Evolutionary conservation across 208 protist genomes (phyloP).

Genomic region (Borovskyia barvae): DNA sequence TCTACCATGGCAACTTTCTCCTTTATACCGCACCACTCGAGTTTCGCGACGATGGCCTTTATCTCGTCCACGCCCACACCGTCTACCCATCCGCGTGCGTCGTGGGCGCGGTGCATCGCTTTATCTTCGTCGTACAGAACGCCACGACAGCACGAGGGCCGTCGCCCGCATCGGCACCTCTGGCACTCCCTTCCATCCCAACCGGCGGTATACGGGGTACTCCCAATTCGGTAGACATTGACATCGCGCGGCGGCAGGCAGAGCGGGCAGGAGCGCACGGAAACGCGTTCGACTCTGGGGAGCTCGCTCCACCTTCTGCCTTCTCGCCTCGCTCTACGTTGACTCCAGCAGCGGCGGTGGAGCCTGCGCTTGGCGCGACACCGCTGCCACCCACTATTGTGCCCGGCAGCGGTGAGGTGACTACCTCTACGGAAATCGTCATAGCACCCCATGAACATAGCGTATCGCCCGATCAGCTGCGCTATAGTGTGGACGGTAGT

Average conservation of each 20-base stretch:
- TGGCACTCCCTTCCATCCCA: too few species aligned
- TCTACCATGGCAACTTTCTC: conserved; percentile 51
- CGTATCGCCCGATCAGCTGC: conserved; percentile 55
- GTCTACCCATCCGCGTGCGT: conserved; percentile 41
- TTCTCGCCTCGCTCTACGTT: neutral
- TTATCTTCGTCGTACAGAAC: conserved; percentile 60
- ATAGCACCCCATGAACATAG: conserved; percentile 53
- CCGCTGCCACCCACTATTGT: conserved; percentile 52
- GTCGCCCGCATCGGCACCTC: neutral
- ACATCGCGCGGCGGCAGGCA: conserved; percentile 8
- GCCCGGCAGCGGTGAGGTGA: conserved; percentile 62
- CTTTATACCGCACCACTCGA: conserved; percentile 56
- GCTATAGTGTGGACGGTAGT: conserved; percentile 80
- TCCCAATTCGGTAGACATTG: conserved; percentile 19
- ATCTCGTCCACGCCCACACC: conserved; percentile 65
- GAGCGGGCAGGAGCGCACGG: conserved; percentile 1
- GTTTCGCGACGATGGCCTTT: conserved; percentile 54
- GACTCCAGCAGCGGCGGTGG: conserved; percentile 1
- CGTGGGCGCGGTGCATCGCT: conserved; percentile 69
- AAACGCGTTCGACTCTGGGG: neutral
- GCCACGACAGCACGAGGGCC: neutral
- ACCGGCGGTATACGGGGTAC: neutral
- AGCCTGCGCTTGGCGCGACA: neutral
- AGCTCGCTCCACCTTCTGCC: neutral
- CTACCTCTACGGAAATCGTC: conserved; percentile 61